Conservation (phyloP, 2,329 filamentous ascomycete species). For the Biscogniauxia sp. region DNA sequence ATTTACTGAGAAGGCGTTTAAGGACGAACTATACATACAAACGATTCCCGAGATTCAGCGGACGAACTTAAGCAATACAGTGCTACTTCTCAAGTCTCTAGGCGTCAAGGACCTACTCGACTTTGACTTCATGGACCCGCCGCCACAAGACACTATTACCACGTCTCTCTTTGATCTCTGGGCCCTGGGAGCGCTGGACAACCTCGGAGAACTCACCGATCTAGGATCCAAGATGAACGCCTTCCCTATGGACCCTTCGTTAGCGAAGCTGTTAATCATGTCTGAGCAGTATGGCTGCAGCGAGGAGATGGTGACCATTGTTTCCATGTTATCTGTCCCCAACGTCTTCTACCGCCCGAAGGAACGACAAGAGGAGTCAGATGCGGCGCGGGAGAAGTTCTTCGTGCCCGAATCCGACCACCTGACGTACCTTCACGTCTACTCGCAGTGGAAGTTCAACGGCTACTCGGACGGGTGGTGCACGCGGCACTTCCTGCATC, state of each 20-base stretch:
- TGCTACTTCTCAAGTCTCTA: constrained; percentile 88
- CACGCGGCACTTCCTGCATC: constrained; percentile 86
- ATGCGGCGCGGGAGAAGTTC: constrained; percentile 94
- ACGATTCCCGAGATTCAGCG: constrained; percentile 97
- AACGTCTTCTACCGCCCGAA: constrained; percentile 97
- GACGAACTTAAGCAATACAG: constrained; percentile 93
- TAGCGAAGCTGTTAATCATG: constrained; percentile 93
- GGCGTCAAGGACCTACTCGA: constrained; percentile 92
- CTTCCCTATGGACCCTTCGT: constrained; percentile 95
- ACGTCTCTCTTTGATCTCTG: constrained; percentile 97
- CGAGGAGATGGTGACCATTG: constrained; percentile 97
- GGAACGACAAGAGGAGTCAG: constrained; percentile 93
- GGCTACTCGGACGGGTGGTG: constrained; percentile 91
- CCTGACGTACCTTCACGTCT: constrained; percentile 91
- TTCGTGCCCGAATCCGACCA: constrained; percentile 98
- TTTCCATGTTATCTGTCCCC: constrained; percentile 95
- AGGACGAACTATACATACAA: constrained; percentile 93
- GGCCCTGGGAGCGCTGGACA: constrained; percentile 91
- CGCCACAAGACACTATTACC: constrained; percentile 94
- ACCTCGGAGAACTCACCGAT: constrained; percentile 84
- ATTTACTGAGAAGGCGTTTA: constrained; percentile 91
- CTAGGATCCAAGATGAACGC: constrained; percentile 92
- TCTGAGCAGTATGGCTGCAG: constrained; percentile 87
- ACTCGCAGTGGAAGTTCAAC: constrained; percentile 91
- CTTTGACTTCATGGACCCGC: constrained; percentile 99